A percentile compares a stretch with the other conserved stretches of the same genome.
Conservation (phyloP, 179 eudicot genomes). For the Sideroxylon spinosum region DNA sequence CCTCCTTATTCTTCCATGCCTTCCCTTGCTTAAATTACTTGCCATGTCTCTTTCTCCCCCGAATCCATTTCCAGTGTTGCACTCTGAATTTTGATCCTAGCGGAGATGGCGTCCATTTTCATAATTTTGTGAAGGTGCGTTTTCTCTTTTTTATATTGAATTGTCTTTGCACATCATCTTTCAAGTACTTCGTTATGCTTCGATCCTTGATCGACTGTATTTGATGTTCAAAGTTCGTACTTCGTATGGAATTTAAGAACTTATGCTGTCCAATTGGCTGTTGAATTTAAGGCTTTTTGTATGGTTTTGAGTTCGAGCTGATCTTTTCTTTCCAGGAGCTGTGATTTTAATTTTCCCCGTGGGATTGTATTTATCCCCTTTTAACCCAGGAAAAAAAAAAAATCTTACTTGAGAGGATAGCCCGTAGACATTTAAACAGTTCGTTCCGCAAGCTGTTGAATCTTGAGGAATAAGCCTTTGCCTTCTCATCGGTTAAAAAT, state of each 20-base stretch:
- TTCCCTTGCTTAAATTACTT: not conserved
- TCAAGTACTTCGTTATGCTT: not conserved
- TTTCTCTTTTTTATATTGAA: not conserved
- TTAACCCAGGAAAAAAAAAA: no score
- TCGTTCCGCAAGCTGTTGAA: not conserved
- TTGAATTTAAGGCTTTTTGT: constrained; percentile 8
- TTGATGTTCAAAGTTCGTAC: constrained; percentile 3
- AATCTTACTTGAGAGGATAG: not conserved
- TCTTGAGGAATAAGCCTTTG: not conserved
- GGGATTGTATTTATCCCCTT: not conserved
- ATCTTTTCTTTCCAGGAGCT: not conserved
- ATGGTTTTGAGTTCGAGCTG: not conserved
- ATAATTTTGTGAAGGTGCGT: not conserved
- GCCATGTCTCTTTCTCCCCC: not conserved
- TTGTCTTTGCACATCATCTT: not conserved
- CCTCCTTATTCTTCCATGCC: no score
- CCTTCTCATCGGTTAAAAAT: not conserved
- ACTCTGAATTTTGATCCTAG: not conserved
- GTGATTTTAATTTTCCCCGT: not conserved
- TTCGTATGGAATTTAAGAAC: not conserved
- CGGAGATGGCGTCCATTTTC: constrained; percentile 2
- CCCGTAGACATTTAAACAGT: not conserved
- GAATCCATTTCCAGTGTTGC: not conserved
- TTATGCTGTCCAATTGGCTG: constrained; percentile 11
- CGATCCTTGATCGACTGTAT: constrained; percentile 5